phyloP scores from a whole-genome alignment of 257 asterid species.

The Nicotiana sylvestris region DNA sequence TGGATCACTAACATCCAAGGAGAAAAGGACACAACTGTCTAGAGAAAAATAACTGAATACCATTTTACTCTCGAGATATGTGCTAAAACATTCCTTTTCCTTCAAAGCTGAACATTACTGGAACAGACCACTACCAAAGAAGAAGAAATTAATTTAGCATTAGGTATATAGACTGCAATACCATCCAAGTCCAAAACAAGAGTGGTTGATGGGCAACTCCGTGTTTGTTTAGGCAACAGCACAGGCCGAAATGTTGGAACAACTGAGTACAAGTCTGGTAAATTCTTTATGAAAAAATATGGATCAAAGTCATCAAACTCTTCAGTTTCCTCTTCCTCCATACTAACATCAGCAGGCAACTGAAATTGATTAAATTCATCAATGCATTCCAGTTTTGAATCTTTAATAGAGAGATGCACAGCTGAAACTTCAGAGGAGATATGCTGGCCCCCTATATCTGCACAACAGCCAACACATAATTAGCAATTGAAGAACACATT shows the following conservation, averaged over 20 bases:
- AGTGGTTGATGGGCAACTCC: constrained; percentile 94
- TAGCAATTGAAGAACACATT: constrained; percentile 13
- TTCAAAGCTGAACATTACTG: neutral
- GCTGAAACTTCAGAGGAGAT: constrained; percentile 67
- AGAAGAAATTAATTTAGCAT: neutral
- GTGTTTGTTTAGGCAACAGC: constrained; percentile 81
- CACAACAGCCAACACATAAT: constrained; percentile 19
- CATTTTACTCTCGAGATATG: neutral
- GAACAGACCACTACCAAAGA: constrained; percentile 1
- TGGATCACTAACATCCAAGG: neutral
- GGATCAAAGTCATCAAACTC: constrained; percentile 94
- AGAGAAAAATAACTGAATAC: neutral
- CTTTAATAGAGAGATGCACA: constrained; percentile 58
- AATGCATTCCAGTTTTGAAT: constrained; percentile 69
- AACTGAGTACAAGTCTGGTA: constrained; percentile 75
- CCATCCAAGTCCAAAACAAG: constrained; percentile 97
- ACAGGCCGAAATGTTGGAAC: constrained; percentile 80
- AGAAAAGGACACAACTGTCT: neutral
- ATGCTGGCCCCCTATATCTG: constrained; percentile 47
- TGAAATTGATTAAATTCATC: constrained; percentile 77
- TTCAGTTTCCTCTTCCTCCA: constrained; percentile 68
- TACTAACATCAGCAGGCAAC: constrained; percentile 48
- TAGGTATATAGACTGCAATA: constrained; percentile 24
- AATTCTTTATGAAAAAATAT: constrained; percentile 77
- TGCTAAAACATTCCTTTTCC: constrained; percentile 2